phyloP scores from a whole-genome alignment of 345 rosid genomes.

The Cardamine occulta region DNA sequence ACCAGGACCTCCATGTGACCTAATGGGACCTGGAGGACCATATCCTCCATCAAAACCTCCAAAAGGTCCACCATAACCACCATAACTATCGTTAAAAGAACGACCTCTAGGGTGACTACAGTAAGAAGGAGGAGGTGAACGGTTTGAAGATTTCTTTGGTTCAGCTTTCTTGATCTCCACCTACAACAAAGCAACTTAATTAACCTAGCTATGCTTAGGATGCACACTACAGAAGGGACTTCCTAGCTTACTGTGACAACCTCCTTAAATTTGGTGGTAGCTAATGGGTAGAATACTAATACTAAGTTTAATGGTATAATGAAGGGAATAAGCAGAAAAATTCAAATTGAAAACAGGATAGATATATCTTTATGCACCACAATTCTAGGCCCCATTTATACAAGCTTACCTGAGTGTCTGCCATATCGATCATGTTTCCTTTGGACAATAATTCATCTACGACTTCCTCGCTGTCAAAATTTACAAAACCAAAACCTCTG shows the following conservation, averaged over 20 bases:
- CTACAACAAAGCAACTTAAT: slow-evolving; percentile 97
- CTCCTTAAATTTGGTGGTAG: slow-evolving; percentile 26
- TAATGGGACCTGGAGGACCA: slow-evolving; percentile 77
- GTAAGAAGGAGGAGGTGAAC: slow-evolving; percentile 81
- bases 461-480: slow-evolving; percentile 81
- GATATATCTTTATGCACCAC: slow-evolving; percentile 4
- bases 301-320: not conserved
- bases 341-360: too few species aligned
- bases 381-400: slow-evolving; percentile 23
- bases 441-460: slow-evolving; percentile 79
- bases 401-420: slow-evolving; percentile 86
- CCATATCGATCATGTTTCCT: slow-evolving; percentile 97
- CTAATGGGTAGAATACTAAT: slow-evolving; percentile 26
- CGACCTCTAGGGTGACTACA: slow-evolving; percentile 81
- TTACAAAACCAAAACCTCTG: slow-evolving; percentile 91
- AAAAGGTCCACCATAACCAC: slow-evolving; percentile 61
- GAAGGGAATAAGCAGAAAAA: slow-evolving; percentile 12
- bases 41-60: slow-evolving; percentile 83
- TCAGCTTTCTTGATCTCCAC: slow-evolving; percentile 99
- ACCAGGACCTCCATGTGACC: slow-evolving; percentile 64
- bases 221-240: slow-evolving; percentile 48
- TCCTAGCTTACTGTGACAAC: slow-evolving; percentile 29
- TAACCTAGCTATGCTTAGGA: slow-evolving; percentile 75
- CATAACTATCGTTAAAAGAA: slow-evolving; percentile 66
- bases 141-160: slow-evolving; percentile 98